phyloP scores from a whole-genome alignment of 2,329 filamentous ascomycete species.

The Bipolaris gigantea region DNA sequence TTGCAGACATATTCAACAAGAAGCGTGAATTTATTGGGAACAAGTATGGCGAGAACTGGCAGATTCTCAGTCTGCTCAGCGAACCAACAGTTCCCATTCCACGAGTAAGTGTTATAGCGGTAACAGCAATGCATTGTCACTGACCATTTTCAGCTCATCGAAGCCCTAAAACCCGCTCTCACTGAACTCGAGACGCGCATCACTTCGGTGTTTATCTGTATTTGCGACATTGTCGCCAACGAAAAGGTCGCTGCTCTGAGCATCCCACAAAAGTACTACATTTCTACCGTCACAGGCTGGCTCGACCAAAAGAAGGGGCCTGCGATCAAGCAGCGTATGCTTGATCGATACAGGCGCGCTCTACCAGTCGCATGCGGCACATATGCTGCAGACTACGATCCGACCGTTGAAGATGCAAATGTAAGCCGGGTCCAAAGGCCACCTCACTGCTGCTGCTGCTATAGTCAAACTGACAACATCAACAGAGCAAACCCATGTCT shows the following conservation, averaged over 20 bases:
- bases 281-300: constrained; percentile 15
- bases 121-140: neutral
- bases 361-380: constrained; percentile 9
- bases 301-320: constrained; percentile 7
- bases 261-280: constrained; percentile 20
- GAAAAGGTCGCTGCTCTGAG: constrained; percentile 12
- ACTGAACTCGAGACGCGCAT: constrained; percentile 8
- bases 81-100: neutral
- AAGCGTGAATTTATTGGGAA: neutral
- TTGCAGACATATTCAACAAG: neutral
- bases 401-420: constrained; percentile 1
- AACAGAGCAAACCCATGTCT: neutral
- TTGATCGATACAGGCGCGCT: neutral
- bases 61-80: neutral
- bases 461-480: neutral
- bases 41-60: neutral
- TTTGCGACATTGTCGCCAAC: constrained; percentile 13
- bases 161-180: constrained; percentile 10
- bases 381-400: constrained; percentile 15
- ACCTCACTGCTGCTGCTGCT: neutral
- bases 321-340: constrained; percentile 7
- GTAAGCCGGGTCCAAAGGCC: neutral
- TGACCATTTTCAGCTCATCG: constrained; percentile 4
- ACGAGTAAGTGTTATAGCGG: neutral
- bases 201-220: constrained; percentile 9